These are phyloP conservation scores for Goffeauzyma gilvescens DNA, from an alignment of 768 basidiomycete species.

Conservation along the genomic window DNA sequence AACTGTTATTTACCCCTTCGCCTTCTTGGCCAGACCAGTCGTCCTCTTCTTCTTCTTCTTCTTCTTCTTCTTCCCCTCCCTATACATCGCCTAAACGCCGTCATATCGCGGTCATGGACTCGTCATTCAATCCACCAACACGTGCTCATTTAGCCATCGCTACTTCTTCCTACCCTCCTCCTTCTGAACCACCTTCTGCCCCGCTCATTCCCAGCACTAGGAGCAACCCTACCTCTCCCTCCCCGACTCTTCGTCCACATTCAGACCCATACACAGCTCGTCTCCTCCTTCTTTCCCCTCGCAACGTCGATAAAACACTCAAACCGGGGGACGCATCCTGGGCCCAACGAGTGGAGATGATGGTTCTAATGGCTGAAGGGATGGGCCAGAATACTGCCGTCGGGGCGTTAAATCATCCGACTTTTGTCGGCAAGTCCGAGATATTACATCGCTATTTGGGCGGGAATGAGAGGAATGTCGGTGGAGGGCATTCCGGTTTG, in stretches of 20 bases:
- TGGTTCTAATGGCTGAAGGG: conserved; percentile 35
- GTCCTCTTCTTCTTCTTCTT: too few relatives aligned
- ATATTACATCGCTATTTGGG: conserved; percentile 38
- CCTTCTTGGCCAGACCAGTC: too few relatives aligned
- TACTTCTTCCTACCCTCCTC: conserved; percentile 14
- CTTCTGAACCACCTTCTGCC: not conserved
- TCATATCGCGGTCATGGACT: conserved; percentile 60
- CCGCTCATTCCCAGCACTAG: not conserved
- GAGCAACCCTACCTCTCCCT: conserved; percentile 2
- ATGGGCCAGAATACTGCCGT: conserved; percentile 44
- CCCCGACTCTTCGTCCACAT: conserved; percentile 10
- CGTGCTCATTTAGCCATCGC: conserved; percentile 63
- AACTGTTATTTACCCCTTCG: too few relatives aligned
- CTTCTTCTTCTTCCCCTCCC: not conserved
- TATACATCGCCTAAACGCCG: conserved; percentile 25
- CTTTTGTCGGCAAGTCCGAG: conserved; percentile 63
- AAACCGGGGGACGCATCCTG: conserved; percentile 53
- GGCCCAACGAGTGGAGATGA: conserved; percentile 71
- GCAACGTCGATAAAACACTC: conserved; percentile 66
- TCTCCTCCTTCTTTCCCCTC: conserved; percentile 60
- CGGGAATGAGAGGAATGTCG: too few relatives aligned
- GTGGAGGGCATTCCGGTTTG: too few relatives aligned
- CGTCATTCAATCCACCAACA: conserved; percentile 86
- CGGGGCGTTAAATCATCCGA: conserved; percentile 68
- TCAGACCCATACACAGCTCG: conserved; percentile 44